Percentiles rank a stretch among this genome's conserved stretches.
These are phyloP conservation scores for Trichophyton equinum DNA, from an alignment of 2,329 filamentous ascomycete genomes.

Conservation along the genomic window DNA sequence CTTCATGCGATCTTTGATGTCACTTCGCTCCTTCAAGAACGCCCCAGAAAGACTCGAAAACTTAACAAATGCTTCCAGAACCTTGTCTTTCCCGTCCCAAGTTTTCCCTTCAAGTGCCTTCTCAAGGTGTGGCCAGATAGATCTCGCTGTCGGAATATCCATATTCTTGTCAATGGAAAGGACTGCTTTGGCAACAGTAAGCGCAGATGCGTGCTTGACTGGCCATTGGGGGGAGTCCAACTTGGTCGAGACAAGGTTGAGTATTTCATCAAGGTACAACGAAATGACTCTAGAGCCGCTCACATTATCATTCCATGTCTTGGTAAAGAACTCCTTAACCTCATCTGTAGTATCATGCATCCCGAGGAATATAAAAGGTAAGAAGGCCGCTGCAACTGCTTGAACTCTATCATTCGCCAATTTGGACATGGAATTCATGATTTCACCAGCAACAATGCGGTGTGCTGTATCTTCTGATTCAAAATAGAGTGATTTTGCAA, in stretches of 20 bases:
- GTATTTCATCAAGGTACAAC: slow-evolving; percentile 75
- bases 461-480: slow-evolving; percentile 62
- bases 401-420: slow-evolving; percentile 81
- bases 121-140: slow-evolving; percentile 72
- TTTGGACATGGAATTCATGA: slow-evolving; percentile 72
- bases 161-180: slow-evolving; percentile 2
- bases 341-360: slow-evolving; percentile 76
- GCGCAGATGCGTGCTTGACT: slow-evolving; percentile 75
- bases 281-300: slow-evolving; percentile 70
- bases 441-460: slow-evolving; percentile 66
- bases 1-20: slow-evolving; percentile 55
- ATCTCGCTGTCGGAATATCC: neutral
- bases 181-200: slow-evolving; percentile 64
- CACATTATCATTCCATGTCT: slow-evolving; percentile 84
- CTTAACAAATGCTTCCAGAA: slow-evolving; percentile 65
- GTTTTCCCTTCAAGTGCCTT: slow-evolving; percentile 77
- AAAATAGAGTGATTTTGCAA: slow-evolving; percentile 62
- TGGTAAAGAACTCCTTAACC: slow-evolving; percentile 64
- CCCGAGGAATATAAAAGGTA: slow-evolving; percentile 80
- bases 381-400: slow-evolving; percentile 56
- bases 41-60: slow-evolving; percentile 56
- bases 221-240: slow-evolving; percentile 77
- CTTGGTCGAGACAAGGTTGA: slow-evolving; percentile 51
- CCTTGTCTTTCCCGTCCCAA: slow-evolving; percentile 79
- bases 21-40: slow-evolving; percentile 45